Conservation (phyloP, 768 basidiomycete species). For the Royoungia palumana region DNA sequence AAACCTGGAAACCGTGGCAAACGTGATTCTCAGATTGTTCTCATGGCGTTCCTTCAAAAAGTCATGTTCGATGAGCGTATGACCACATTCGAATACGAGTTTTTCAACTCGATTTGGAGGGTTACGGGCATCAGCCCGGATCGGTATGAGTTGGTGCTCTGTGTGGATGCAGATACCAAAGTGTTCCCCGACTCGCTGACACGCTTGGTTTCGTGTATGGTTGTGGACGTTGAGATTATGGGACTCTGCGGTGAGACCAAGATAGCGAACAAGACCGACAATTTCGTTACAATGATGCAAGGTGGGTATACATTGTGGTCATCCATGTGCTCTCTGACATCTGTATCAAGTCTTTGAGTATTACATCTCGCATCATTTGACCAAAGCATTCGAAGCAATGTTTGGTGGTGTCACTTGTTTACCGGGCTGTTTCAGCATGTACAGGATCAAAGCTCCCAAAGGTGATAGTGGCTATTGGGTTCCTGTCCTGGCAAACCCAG, state of each 20-base stretch:
- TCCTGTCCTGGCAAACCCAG: slow-evolving; percentile 96
- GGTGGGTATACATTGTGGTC: slow-evolving; percentile 50
- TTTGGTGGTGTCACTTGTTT: slow-evolving; percentile 99
- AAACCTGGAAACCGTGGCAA: slow-evolving; percentile 99
- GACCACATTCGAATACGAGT: slow-evolving; percentile 99
- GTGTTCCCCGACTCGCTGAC: slow-evolving; percentile 98
- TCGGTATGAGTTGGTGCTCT: slow-evolving; percentile 90
- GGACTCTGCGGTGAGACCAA: slow-evolving; percentile 99
- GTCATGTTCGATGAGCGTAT: slow-evolving; percentile 99
- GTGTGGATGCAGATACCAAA: slow-evolving; percentile 98
- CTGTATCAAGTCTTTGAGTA: slow-evolving; percentile 86
- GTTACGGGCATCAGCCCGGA: slow-evolving; percentile 94
- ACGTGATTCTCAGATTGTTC: slow-evolving; percentile 95
- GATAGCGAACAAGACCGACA: slow-evolving; percentile 98
- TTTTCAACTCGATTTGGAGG: slow-evolving; percentile 98
- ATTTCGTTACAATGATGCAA: slow-evolving; percentile 99
- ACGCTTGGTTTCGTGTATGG: slow-evolving; percentile 95
- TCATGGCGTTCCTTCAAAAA: slow-evolving; percentile 98
- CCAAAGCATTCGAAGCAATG: slow-evolving; percentile 99
- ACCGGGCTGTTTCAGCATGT: slow-evolving; percentile 99
- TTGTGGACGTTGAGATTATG: slow-evolving; percentile 97
- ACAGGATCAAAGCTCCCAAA: slow-evolving; percentile 99
- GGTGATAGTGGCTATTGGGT: slow-evolving; percentile 96
- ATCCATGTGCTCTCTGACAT: slow-evolving; percentile 6
- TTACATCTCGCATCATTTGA: slow-evolving; percentile 98